These are phyloP conservation scores for Paramecium bursaria DNA, from an alignment of 73 alveolate species.

Conservation along the genomic window DNA sequence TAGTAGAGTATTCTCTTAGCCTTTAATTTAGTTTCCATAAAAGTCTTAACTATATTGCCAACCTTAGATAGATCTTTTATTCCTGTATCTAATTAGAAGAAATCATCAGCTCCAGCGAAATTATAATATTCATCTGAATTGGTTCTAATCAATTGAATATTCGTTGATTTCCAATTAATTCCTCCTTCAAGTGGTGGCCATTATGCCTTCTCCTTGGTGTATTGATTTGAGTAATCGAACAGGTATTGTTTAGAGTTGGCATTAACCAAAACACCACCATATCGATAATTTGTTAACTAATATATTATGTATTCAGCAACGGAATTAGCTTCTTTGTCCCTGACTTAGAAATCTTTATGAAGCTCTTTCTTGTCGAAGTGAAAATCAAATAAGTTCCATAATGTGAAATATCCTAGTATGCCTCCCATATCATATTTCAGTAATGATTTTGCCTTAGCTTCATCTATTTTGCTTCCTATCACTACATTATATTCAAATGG, in stretches of 20 bases:
- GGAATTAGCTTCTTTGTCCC: neutral
- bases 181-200: conserved; percentile 34
- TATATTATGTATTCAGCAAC: conserved; percentile 1
- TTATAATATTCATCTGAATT: conserved; percentile 4
- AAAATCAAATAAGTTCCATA: conserved; percentile 28
- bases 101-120: conserved; percentile 25
- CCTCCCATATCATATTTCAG: conserved; percentile 61
- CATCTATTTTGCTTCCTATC: neutral
- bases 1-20: neutral
- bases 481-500: conserved; percentile 1
- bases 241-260: neutral
- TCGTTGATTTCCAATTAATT: neutral
- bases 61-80: conserved; percentile 33
- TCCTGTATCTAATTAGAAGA: conserved; percentile 36
- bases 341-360: neutral
- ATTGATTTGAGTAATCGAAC: conserved; percentile 35
- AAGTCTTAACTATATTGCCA: conserved; percentile 6
- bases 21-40: neutral
- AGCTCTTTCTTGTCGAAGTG: conserved; percentile 14
- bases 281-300: conserved; percentile 22
- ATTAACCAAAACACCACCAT: neutral
- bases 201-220: neutral
- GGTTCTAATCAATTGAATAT: neutral
- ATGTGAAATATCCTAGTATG: conserved; percentile 44
- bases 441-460: neutral